Evolutionary conservation across 306 rosid genomes (phyloP).

Genomic region (Cajanus cajan): DNA sequence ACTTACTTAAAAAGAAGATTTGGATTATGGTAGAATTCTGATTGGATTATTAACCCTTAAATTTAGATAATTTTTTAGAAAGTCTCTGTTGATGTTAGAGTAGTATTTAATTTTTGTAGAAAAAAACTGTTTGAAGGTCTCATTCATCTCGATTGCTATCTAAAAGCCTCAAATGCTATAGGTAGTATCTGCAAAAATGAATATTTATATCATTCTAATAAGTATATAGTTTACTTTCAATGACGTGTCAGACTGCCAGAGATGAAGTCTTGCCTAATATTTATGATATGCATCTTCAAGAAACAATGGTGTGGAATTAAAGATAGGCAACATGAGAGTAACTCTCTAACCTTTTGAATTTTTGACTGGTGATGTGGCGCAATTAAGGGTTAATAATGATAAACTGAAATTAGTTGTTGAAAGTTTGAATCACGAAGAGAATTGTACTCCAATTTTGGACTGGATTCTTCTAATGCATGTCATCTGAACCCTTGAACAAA

Average conservation of each 20-base stretch:
- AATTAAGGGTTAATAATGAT: too few species aligned
- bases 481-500: background rate
- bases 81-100: background rate
- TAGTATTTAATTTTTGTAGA: too few species aligned
- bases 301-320: background rate
- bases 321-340: background rate
- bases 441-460: too few species aligned
- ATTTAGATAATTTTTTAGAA: background rate
- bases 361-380: too few species aligned
- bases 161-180: background rate
- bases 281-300: background rate
- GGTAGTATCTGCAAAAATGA: background rate
- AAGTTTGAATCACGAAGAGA: background rate
- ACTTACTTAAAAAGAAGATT: too few species aligned
- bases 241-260: too few species aligned
- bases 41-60: background rate
- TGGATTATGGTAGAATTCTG: background rate
- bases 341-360: too few species aligned
- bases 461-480: background rate
- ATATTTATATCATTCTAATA: too few species aligned
- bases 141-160: background rate
- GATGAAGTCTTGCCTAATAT: background rate
- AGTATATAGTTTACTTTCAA: too few species aligned
- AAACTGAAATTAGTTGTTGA: too few species aligned
- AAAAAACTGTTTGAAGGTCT: background rate